phyloP scores from a whole-genome alignment of 1,284 basidiomycete genomes.

The Baeospora myosura region DNA sequence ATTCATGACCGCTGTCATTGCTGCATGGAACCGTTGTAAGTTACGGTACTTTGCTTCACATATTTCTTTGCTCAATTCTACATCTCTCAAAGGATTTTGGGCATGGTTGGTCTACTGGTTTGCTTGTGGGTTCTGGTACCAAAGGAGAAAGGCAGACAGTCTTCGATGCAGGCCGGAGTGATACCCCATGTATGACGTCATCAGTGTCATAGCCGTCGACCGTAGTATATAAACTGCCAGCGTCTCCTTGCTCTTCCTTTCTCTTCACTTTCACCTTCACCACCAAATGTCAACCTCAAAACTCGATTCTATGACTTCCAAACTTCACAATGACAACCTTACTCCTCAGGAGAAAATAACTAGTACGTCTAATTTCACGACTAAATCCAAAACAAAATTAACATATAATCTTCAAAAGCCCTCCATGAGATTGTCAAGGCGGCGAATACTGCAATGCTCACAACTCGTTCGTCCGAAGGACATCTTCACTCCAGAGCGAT shows the following conservation, averaged over 20 bases:
- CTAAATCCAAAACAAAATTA: background rate
- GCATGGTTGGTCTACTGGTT: slow-evolving; percentile 34
- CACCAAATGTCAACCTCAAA: slow-evolving; percentile 21
- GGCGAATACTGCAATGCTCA: slow-evolving; percentile 72
- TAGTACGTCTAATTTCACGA: slow-evolving; percentile 23
- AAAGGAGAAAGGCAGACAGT: background rate
- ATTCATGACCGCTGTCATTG: slow-evolving; percentile 33
- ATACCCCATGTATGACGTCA: background rate
- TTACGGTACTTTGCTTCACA: slow-evolving; percentile 4
- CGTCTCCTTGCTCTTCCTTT: background rate
- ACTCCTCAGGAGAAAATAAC: slow-evolving; percentile 60
- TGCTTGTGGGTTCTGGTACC: slow-evolving; percentile 35
- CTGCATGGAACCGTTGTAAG: slow-evolving; percentile 47
- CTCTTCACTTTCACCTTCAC: slow-evolving; percentile 1
- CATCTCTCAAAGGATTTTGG: slow-evolving; percentile 22
- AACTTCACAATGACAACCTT: slow-evolving; percentile 47
- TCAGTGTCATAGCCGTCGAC: background rate
- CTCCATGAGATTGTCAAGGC: slow-evolving; percentile 55
- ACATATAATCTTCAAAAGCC: slow-evolving; percentile 25
- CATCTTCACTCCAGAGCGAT: slow-evolving; percentile 79
- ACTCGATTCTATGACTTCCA: slow-evolving; percentile 62
- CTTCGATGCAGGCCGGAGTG: background rate
- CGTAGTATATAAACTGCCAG: background rate
- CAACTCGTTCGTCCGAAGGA: slow-evolving; percentile 70
- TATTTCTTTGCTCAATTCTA: background rate